Evolutionary conservation across 1,284 basidiomycete species (phyloP).

Genomic region (Sporisorium iseilematis-ciliati): DNA sequence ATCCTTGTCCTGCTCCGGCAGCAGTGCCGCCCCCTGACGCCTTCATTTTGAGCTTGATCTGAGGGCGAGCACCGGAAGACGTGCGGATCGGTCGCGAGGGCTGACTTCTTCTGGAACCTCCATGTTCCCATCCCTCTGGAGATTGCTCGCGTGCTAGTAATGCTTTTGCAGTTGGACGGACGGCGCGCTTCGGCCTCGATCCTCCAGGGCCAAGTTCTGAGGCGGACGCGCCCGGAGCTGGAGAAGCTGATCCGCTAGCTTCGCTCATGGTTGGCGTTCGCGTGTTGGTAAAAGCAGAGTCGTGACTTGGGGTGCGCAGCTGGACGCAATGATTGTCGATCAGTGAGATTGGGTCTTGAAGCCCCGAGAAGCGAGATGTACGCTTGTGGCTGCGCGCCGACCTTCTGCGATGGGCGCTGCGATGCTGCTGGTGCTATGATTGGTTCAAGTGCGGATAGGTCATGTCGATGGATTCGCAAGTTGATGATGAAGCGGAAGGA

Average conservation of each 20-base stretch:
- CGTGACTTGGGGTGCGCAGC: not conserved
- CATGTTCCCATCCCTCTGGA: constrained; percentile 52
- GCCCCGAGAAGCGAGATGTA: no score
- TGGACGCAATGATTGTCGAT: no score
- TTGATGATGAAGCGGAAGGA: constrained; percentile 7
- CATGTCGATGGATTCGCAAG: constrained; percentile 5
- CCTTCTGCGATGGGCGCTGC: not conserved
- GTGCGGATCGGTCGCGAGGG: constrained; percentile 42
- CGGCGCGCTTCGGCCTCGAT: constrained; percentile 42
- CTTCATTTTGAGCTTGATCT: constrained; percentile 57
- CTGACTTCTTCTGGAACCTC: constrained; percentile 27
- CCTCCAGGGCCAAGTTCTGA: constrained; percentile 15
- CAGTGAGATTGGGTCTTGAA: no score
- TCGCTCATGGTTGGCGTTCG: constrained; percentile 24
- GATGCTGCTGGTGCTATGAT: not conserved
- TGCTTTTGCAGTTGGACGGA: constrained; percentile 47
- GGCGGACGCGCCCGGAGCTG: constrained; percentile 12
- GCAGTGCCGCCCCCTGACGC: constrained; percentile 46
- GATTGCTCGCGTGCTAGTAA: constrained; percentile 49
- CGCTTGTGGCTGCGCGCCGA: not conserved
- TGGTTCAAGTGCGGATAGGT: not conserved
- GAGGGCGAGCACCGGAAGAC: constrained; percentile 43
- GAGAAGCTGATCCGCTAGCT: constrained; percentile 39
- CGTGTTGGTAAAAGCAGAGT: not conserved
- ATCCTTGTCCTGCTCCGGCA: constrained; percentile 50